These are phyloP conservation scores for Eutypella sp. DNA, from an alignment of 2,329 filamentous ascomycete species.

Conservation along the genomic window DNA sequence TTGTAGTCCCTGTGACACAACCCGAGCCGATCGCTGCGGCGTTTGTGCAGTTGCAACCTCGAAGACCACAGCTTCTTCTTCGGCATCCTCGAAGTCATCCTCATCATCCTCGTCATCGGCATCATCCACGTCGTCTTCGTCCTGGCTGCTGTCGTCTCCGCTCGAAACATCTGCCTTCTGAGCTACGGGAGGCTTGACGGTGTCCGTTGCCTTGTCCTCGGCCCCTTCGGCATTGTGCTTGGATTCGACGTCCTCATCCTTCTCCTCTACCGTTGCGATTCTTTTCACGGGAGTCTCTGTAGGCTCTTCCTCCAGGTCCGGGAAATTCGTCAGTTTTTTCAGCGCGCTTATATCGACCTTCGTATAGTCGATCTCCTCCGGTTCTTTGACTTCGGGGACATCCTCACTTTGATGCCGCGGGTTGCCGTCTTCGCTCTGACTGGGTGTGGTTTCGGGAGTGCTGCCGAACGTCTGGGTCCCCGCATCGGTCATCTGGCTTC, in stretches of 20 bases:
- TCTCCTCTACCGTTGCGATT: slow-evolving; percentile 10
- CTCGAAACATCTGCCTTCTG: background rate
- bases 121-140: slow-evolving; percentile 30
- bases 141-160: slow-evolving; percentile 4
- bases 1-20: slow-evolving; percentile 61
- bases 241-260: slow-evolving; percentile 1
- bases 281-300: slow-evolving; percentile 5
- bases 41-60: slow-evolving; percentile 58
- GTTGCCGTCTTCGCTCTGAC: slow-evolving; percentile 49
- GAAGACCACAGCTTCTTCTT: slow-evolving; percentile 65
- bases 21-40: slow-evolving; percentile 52
- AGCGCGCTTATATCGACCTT: slow-evolving; percentile 50
- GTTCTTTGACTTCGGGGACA: slow-evolving; percentile 33
- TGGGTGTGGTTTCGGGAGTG: slow-evolving; percentile 52
- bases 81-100: slow-evolving; percentile 40
- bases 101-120: slow-evolving; percentile 46
- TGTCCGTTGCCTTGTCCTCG: slow-evolving; percentile 1
- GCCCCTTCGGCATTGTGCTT: slow-evolving; percentile 3
- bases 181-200: background rate
- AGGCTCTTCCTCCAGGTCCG: slow-evolving; percentile 29
- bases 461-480: slow-evolving; percentile 56
- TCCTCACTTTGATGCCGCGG: slow-evolving; percentile 37
- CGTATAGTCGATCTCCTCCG: slow-evolving; percentile 55
- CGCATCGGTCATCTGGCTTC: slow-evolving; percentile 66
- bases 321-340: slow-evolving; percentile 38